Percentiles rank a stretch among this genome's conserved stretches.
Conservation (phyloP, 345 rosid species). For the Brassica rapa region DNA sequence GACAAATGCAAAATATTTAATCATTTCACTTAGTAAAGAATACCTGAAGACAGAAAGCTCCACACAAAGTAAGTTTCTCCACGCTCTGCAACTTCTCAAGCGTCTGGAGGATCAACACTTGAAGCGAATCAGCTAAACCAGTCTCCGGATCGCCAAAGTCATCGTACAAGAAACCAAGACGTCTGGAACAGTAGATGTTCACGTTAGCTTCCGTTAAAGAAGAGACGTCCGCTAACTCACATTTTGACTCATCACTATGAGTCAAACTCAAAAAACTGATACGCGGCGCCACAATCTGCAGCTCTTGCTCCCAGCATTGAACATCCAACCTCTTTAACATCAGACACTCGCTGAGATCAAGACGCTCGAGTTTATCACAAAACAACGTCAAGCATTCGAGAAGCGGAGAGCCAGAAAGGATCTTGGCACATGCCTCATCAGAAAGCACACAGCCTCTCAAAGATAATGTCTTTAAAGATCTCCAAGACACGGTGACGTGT, state of each 20-base stretch:
- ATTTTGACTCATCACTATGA: not conserved
- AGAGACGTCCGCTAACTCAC: not conserved
- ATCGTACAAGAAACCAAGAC: not conserved
- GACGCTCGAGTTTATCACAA: not conserved
- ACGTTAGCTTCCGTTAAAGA: not conserved
- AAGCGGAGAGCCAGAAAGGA: conserved; percentile 9
- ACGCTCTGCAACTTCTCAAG: not conserved
- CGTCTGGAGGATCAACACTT: not conserved
- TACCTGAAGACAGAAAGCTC: not conserved
- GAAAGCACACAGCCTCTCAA: not conserved
- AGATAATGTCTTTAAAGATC: not conserved
- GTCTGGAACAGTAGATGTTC: not conserved
- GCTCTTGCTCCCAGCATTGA: not conserved
- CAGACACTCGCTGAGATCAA: conserved; percentile 11
- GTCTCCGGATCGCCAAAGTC: not conserved
- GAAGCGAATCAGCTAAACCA: not conserved
- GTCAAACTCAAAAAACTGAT: conserved; percentile 9
- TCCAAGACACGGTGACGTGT: conserved; percentile 11
- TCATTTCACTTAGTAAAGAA: not conserved
- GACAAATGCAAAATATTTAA: not conserved
- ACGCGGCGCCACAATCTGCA: conserved; percentile 16
- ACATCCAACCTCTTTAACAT: not conserved
- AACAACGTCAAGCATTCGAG: conserved; percentile 3
- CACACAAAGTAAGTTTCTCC: not conserved
- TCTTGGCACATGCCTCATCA: not conserved